These are phyloP conservation scores for Ceratocystis huliohia DNA, from an alignment of 2,329 filamentous ascomycete species.

Conservation along the genomic window DNA sequence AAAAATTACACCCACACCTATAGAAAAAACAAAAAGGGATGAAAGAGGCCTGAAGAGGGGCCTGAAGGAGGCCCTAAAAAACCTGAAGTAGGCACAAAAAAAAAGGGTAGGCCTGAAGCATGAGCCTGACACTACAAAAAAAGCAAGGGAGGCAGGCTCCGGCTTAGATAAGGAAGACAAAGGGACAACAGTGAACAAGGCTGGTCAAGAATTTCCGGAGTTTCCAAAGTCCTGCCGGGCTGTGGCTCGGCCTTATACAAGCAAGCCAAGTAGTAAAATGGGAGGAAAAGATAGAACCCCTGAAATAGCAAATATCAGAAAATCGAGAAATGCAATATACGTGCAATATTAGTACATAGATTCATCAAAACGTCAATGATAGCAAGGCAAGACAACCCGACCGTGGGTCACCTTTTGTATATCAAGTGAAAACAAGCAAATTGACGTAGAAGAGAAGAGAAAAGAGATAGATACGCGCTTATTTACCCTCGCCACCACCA, in stretches of 20 bases:
- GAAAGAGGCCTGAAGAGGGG: background rate
- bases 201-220: no score
- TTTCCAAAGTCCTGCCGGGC: no score
- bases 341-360: constrained; percentile 3
- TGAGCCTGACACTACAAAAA: background rate
- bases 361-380: background rate
- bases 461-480: constrained; percentile 21
- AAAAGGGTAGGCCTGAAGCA: background rate
- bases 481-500: constrained; percentile 42
- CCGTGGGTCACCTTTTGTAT: background rate
- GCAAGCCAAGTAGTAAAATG: background rate
- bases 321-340: background rate
- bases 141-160: background rate
- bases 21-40: background rate
- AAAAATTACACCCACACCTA: background rate
- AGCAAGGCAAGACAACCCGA: background rate
- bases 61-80: background rate
- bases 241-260: background rate
- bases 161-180: no score
- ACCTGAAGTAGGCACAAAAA: background rate
- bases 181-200: no score
- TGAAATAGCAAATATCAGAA: no score
- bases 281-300: no score
- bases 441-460: constrained; percentile 8
- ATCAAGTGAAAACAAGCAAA: constrained; percentile 1